These are phyloP conservation scores for Alloteropsis semialata DNA, from an alignment of 176 grass and related monocot genomes.

Conservation along the genomic window DNA sequence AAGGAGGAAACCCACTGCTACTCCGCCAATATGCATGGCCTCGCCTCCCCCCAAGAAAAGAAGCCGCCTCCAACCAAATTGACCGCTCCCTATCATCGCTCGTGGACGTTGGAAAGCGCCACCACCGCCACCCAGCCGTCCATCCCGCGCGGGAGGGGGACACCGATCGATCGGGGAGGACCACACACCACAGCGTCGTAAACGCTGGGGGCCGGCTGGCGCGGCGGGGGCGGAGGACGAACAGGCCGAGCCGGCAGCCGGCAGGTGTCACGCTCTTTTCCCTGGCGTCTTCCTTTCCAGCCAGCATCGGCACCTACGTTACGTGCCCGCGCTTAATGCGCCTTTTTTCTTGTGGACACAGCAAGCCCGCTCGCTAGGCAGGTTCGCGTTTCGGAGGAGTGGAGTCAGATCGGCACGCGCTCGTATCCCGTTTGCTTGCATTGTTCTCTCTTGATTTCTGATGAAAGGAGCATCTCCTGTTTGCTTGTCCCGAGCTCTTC, in stretches of 20 bases:
- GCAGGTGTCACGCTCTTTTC: not conserved
- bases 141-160: not conserved
- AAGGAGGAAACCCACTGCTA: conserved; percentile 43
- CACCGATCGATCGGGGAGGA: not conserved
- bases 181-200: too few relatives aligned
- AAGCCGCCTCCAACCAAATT: not conserved
- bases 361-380: not conserved
- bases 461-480: not conserved
- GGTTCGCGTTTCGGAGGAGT: not conserved
- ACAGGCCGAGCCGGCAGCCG: not conserved
- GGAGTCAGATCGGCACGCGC: not conserved
- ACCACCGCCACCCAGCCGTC: not conserved
- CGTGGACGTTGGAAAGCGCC: not conserved
- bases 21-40: not conserved
- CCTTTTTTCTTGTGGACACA: conserved; percentile 2
- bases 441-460: not conserved
- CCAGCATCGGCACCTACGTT: conserved; percentile 1
- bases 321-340: not conserved
- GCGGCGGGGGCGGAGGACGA: too few relatives aligned
- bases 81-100: conserved; percentile 22
- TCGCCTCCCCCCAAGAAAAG: not conserved
- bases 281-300: not conserved
- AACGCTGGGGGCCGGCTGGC: too few relatives aligned
- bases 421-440: not conserved
- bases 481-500: not conserved